Evolutionary conservation across 441 rosid genomes (phyloP), one percentile per base, ranked within the genome.

Genomic region (Aleurites moluccanus): DNA sequence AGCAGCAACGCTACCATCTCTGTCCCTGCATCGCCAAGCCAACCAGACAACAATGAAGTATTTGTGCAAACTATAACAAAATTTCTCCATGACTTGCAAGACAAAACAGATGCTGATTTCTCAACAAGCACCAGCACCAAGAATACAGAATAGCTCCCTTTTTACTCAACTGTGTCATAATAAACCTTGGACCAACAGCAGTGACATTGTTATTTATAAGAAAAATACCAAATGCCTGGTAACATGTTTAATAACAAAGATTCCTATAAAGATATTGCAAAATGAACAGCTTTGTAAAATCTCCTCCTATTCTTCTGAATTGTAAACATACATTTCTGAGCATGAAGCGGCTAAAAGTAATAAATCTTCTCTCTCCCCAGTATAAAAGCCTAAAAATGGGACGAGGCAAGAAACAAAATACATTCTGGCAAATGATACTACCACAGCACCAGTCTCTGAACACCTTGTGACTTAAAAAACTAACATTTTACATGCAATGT

Each of bases 71-170:
- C 82, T 0, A n/a, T 86, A 61, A 67, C 81, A 10, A 77, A 70
- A 53, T 85, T 82, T 80, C 83, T 87, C 71, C 67, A 82, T 40
- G 86, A 83, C 61, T 76, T 85, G 38, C 80, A 65, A 66, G 59
- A 78, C 27, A 65, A 72, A 68, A 13, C 73, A n/a, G 75, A 73
- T 73, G 53, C 76, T 50, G 66, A 71, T 38, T 28, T 63, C 72
- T 67, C 73, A 16, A 13, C 74, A 23, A 70, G 35, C 64, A 33
- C 76, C 40, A 38, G 40, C n/a, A 47, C 75, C 20, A 45, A 20
- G n/a, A 63, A 57, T 38, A 28, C 56, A 30, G 35, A 64, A 33
- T 61, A 65, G 42, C 1, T 59, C 13, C 40, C 10, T 55, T 65
- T 23, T 20, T 6, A 11, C 25, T 57, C 40, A 38, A 38, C 40